Base-by-base conservation (phyloP, 2,329 filamentous ascomycete species). In the Hymenoscyphus linearis region DNA sequence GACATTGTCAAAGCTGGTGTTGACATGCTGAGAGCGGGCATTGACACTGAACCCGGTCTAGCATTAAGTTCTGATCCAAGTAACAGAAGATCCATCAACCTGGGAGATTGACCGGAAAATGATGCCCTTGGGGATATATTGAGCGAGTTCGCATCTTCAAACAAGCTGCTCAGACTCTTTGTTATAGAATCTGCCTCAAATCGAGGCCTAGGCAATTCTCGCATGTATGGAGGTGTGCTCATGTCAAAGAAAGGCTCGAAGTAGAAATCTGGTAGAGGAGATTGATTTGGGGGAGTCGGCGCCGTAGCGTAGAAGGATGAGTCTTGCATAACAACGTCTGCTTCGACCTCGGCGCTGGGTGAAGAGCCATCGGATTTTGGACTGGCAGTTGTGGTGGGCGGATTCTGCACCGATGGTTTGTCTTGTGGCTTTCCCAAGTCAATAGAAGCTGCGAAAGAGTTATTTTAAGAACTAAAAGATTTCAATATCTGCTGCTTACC, bases 61-160 rank as follows among this genome's bases (percentile, higher is more conserved):
- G 76, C 73, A 67, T 73, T 77, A 31, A 81, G 69, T 61, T 81
- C 78, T 13, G 78, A 78, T 4, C 77, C 78, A 10, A 79, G 77
- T n/a, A 79, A 66, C 18, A 81, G 70, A 18, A 81, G 72, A 68
- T 81, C 78, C 52, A 79, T 71, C 44, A 81, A 68, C 58, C 76
- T 76, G 37, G 80, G 79, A 26, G 79, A 80, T 59, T 79, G 76
- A 22, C 77, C 77, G 44, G 78, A 77, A n/a, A 67, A 70, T 16
- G 58, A 69, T 14, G 70, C 63, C 53, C 58, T 73, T 72, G 58
- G 74, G 67, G 67, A 70, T 72, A 53, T 59, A 34, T 62, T 73
- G 73, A 61, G 60, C 1, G 65, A 67, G 60, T 72, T 70, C 9
- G 72, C 61, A 64, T 76, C 75, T 60, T 72, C 70, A 66, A 76